Evolutionary conservation across 148 eudicot species (phyloP).

Genomic region (Fagopyrum tataricum): DNA sequence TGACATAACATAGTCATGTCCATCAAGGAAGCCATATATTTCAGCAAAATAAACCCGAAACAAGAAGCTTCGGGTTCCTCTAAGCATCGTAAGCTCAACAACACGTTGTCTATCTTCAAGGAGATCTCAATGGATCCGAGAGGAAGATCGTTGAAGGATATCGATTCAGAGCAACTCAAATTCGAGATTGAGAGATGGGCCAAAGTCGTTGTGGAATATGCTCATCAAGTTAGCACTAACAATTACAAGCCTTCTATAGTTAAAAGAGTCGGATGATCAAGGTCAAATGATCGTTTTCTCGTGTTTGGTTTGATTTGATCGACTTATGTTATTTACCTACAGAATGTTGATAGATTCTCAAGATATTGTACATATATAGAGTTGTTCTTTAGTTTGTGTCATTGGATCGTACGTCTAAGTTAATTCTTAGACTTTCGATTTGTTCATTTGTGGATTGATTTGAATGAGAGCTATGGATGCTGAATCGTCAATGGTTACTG

Average conservation of each 20-base stretch:
- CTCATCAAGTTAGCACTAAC: slow-evolving; percentile 24
- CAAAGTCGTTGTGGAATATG: slow-evolving; percentile 49
- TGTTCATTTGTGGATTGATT: no score
- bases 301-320: no score
- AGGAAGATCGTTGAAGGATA: slow-evolving; percentile 30
- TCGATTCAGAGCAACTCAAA: slow-evolving; percentile 47
- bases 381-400: no score
- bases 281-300: background rate
- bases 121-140: slow-evolving; percentile 41
- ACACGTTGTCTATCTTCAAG: slow-evolving; percentile 29
- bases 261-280: no score
- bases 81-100: slow-evolving; percentile 24
- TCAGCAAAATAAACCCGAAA: background rate
- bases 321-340: background rate
- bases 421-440: no score
- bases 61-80: background rate
- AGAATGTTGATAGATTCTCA: no score
- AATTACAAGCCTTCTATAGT: no score
- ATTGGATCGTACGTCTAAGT: background rate
- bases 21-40: slow-evolving; percentile 19
- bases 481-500: background rate
- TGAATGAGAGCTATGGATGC: no score
- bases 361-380: no score
- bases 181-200: slow-evolving; percentile 60
- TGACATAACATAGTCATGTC: slow-evolving; percentile 8